Evolutionary conservation across 2,329 filamentous ascomycete species (phyloP), one percentile per base, ranked within the genome.

Genomic region (Leptographium flavum): DNA sequence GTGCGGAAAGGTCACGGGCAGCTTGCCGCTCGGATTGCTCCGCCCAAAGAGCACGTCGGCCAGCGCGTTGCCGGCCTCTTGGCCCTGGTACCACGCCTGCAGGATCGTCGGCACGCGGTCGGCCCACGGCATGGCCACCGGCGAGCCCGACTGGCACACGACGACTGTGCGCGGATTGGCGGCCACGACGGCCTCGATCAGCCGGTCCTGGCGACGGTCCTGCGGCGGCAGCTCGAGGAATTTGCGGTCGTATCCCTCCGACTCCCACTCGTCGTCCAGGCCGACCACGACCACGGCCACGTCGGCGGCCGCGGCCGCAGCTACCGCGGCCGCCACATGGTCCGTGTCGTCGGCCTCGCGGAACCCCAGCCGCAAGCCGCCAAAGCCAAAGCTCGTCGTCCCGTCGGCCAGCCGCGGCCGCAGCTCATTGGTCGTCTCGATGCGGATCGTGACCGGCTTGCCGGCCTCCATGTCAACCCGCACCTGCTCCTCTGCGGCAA

Each of bases 1-100:
- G 45, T 68, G 69, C 1, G 85, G 85, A 63, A 88, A 87, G 5
- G 38, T 41, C 23, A 22, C 4, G 6, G 80, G 79, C 10, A 84
- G 68, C 55, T 83, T 83, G 6, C 81, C 81, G 49, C 73, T 78
- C 0, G 81, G 81, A 52, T 75, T 83, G 47, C 69, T 65, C 33
- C 71, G 61, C 4, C 76, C 82, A 50, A 81, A 76, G 0, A 83
- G 62, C 0, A 83, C 75, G 54, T 83, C 78, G 2, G 78, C 78
- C 35, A 83, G 66, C 0, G 76, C 76, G 53, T 83, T 79, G 2
- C 80, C 80, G 1, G 76, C 74, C 61, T 84, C 79, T 57, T 83
- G 76, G 2, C 81, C 78, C 57, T 79, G 76, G 53, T 81, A 83
- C 78, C 79, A 83, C 0, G 76, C 73, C 56, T 87, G 81, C 1